Evolutionary conservation across 306 rosid genomes (phyloP), one percentile per base, ranked within the genome.

Genomic region (Crataegus laevigata): DNA sequence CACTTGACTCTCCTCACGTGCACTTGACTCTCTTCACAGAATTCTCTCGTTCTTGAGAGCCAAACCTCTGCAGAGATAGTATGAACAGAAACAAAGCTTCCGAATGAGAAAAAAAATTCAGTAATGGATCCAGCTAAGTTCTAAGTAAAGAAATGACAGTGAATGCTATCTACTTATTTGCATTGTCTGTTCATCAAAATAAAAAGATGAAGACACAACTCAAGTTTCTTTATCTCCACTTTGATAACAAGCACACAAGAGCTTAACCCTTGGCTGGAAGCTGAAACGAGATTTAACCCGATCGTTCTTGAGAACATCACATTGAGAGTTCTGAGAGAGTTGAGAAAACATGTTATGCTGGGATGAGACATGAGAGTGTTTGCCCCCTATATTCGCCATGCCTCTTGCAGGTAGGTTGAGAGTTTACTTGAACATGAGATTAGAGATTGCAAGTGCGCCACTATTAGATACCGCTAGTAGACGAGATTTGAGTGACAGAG

Each of bases 21-120:
- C 68, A 84, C n/a, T n/a, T 80, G 86, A 74, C 87, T 86, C 79
- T 94, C 90, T 81, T 89, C 58, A 75, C 76, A 36, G 96, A 84
- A 83, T 84, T 90, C 76, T 85, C 97, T 61, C 84, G 89, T 81
- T 92, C 98, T 88, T 90, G 96, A 77, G 98, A 90, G 73, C 91
- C 70, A 79, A 84, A 36, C 83, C 96, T 87, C 93, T 96, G 78
- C 70, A 78, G 58, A 68, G 57, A 55, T 71, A 43, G 73, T 72
- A 84, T 13, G 64, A 76, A 24, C 79, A 75, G 14, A 76, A 63
- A 55, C 17, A 11, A 72, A 57, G 57, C 32, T n/a, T 14, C 10
- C 8, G 29, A 59, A 73, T 59, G 58, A 25, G 19, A n/a, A 58
- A 22, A 0, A 14, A n/a, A 52, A 18, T 52, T 22, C 11, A 22